Percentiles rank a stretch among this genome's conserved stretches.
phyloP scores from a whole-genome alignment of 1,139 yeast genomes.

The Lodderomyces metapsilosis region DNA sequence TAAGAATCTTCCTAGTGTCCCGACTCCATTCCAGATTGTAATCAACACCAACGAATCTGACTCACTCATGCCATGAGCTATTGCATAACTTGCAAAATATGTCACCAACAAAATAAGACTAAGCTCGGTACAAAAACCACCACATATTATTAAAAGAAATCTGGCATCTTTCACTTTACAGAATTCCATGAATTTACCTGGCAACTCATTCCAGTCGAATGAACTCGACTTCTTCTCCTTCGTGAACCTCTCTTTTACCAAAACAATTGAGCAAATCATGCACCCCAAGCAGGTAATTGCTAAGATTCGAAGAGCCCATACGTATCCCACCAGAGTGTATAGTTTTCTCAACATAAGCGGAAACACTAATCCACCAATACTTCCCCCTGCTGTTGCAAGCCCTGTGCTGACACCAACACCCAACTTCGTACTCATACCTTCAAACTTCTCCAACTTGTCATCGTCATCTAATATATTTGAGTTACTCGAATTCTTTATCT shows the following conservation, averaged over 20 bases:
- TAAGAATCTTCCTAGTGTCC: slow-evolving; percentile 37
- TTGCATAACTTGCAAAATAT: slow-evolving; percentile 44
- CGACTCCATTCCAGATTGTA: slow-evolving; percentile 41
- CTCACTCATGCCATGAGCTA: slow-evolving; percentile 39
- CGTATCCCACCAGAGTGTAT: slow-evolving; percentile 52
- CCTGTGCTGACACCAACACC: slow-evolving; percentile 37
- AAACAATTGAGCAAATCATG: slow-evolving; percentile 34
- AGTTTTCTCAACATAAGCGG: slow-evolving; percentile 57
- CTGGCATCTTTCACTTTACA: slow-evolving; percentile 17
- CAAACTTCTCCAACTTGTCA: slow-evolving; percentile 4
- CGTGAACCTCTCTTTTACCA: slow-evolving; percentile 49
- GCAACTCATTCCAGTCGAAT: not conserved
- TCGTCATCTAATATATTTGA: not conserved
- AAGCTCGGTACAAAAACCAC: slow-evolving; percentile 53
- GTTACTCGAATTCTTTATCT: not conserved
- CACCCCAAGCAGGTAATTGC: slow-evolving; percentile 49
- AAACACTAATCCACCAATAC: slow-evolving; percentile 60
- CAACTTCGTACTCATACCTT: not conserved
- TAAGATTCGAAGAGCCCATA: slow-evolving; percentile 61
- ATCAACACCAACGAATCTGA: slow-evolving; percentile 35
- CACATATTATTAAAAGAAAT: slow-evolving; percentile 27
- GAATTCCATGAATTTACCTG: not conserved
- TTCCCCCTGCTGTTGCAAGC: slow-evolving; percentile 61
- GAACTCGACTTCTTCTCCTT: slow-evolving; percentile 5
- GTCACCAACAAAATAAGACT: slow-evolving; percentile 51